Conservation (phyloP, 345 rosid genomes). For the Heritiera fomes region DNA sequence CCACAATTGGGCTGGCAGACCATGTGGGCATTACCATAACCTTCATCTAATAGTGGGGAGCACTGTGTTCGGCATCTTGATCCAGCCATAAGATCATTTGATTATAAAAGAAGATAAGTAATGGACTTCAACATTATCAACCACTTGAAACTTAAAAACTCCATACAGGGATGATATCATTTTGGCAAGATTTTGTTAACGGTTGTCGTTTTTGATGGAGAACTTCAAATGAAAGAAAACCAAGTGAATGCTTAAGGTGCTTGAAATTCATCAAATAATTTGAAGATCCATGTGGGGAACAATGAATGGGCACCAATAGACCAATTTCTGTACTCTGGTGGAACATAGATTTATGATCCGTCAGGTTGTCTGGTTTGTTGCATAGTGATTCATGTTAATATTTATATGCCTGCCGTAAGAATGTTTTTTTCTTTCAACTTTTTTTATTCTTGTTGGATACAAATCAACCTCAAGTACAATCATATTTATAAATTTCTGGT, state of each 20-base stretch:
- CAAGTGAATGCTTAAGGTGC: slow-evolving; percentile 2
- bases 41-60: slow-evolving; percentile 14
- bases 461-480: neutral
- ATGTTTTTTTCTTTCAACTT: too few species aligned
- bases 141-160: slow-evolving; percentile 16
- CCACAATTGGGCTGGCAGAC: neutral
- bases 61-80: slow-evolving; percentile 18
- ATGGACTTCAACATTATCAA: slow-evolving; percentile 18
- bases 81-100: neutral
- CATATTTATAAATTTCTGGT: neutral
- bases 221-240: slow-evolving; percentile 8
- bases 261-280: too few species aligned
- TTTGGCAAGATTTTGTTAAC: neutral
- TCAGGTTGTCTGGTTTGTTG: too few species aligned
- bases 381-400: too few species aligned
- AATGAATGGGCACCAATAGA: too few species aligned
- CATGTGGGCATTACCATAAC: neutral
- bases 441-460: too few species aligned
- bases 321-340: too few species aligned
- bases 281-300: too few species aligned
- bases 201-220: neutral
- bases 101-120: slow-evolving; percentile 11
- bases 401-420: too few species aligned
- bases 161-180: neutral
- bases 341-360: too few species aligned